Evolutionary conservation across 2,329 filamentous ascomycete species (phyloP).

Genomic region (Stachybotrys chartarum): DNA sequence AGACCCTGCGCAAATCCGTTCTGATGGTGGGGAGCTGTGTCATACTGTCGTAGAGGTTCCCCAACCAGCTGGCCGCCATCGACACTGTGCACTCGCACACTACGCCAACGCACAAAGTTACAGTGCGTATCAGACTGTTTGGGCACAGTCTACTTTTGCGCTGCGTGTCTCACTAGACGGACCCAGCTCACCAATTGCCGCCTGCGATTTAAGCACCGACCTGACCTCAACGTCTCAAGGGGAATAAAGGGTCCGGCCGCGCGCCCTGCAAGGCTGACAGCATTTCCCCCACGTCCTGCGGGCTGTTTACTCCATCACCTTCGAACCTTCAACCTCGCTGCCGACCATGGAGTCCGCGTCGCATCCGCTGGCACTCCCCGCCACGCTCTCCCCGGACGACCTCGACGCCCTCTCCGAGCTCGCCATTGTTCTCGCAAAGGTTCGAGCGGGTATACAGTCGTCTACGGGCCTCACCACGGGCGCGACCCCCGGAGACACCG

Average conservation of each 20-base stretch:
- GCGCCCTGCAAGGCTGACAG: not conserved
- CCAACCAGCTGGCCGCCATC: not conserved
- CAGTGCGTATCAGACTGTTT: not conserved
- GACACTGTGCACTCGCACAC: not conserved
- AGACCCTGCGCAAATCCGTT: not conserved
- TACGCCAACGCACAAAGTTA: too few relatives aligned
- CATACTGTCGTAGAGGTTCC: not conserved
- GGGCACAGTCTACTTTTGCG: not conserved
- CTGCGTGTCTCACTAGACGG: not conserved
- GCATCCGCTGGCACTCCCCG: conserved; percentile 44
- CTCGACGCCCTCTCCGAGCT: conserved; percentile 84
- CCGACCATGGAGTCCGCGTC: conserved; percentile 6
- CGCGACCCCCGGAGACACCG: conserved; percentile 27
- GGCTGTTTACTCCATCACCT: too few relatives aligned
- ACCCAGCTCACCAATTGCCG: not conserved
- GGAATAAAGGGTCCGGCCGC: not conserved
- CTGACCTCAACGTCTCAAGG: not conserved
- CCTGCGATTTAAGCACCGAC: not conserved
- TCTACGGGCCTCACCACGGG: conserved; percentile 30
- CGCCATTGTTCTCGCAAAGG: conserved; percentile 66
- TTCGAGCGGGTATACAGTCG: conserved; percentile 47
- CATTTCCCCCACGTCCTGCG: not conserved
- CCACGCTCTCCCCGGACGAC: conserved; percentile 68
- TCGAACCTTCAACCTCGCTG: too few relatives aligned
- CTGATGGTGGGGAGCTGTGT: not conserved